Base-by-base conservation (phyloP, 768 basidiomycete genomes). In the Xerocomus spinulosus region DNA sequence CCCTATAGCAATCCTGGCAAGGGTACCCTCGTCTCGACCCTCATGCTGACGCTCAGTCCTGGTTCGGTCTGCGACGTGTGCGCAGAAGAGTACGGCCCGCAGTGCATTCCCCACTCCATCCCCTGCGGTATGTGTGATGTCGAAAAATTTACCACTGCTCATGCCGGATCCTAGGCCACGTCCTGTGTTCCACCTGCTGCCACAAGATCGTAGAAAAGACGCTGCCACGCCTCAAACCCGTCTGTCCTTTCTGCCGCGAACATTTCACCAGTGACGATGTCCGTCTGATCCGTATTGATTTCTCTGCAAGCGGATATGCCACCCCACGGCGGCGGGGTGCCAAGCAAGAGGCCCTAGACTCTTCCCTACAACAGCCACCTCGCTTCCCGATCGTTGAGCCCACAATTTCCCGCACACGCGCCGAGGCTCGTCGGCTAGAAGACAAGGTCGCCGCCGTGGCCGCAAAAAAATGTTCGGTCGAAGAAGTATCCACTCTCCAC, bases 1-100 rank as follows among this genome's bases (percentile, higher is more conserved):
- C 55, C 57, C 61, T 68, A 59, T 58, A 66, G 62, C 67, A 62
- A 64, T 68, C 67, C 60, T 67, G 65, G 59, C 64, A 64, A 67
- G 67, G 67, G 67, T 64, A 58, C 66, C 54, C 61, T 61, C 62
- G 68, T 62, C 66, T 68, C 67, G 66, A 64, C 63, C 62, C 60
- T 63, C 64, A 90, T 90, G 87, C 80, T 90, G 73, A 85, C 87
- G 67, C 84, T 90, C 63, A 77, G 73, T 73, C 80, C 85, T 68
- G 85, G 85, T 70, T 88, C 84, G 67, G 76, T 82, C 68, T 90
- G 87, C 82, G 87, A 90, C 77, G 87, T 90, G 63, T 90, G 87
- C 75, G 87, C 87, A 62, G 87, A 89, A 71, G 86, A 89, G 74
- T 90, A 79, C 70, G 83, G 83, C 63, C 73, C 80, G 49, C 82